Base-by-base conservation (phyloP, 2,329 filamentous ascomycete genomes). In the Aurifilum marmelostoma region DNA sequence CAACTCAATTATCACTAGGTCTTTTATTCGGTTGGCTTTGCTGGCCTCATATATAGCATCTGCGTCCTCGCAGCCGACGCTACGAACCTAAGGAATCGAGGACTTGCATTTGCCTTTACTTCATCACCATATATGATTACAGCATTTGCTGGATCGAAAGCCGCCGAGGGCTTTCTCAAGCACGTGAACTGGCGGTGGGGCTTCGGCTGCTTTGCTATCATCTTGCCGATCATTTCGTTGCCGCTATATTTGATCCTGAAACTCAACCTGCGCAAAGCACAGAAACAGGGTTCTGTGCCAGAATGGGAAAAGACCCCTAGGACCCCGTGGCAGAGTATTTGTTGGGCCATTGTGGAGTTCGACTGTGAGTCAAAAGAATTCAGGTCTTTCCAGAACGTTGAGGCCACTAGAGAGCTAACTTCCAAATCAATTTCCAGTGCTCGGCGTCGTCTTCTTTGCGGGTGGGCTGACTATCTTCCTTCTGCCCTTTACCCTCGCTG, bases 41-140 rank as follows among this genome's bases (percentile, higher is more conserved):
- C 84, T 54, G 88, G 87, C 39, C 80, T 89, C 68, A 82, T 85
- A 37, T 90, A 88, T 73, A 82, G 86, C 37, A 81, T 90, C 68
- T 85, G 87, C 67, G 85, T 91, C 47, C 87, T 92, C 74, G 86
- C 88, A 58, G 86, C 89, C 65, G 89, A 92, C 73, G 88, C 85
- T 2, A 89, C 88, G 18, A 83, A 84, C 43, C 78, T 91, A 24
- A 84, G 86, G 75, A 89, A 90, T 74, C 85, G 89, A 75, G 87
- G 85, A 12, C 81, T 91, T 67, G 84, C 88, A 11, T 86, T 87
- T 47, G 86, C 87, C 4, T 84, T 90, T 70, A 88, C 88, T 32
- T 83, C 85, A 47, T 85, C 88, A 0, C 89, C 89, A 1, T 89
- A 88, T 75, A 83, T 91, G 60, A 83, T 88, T 67, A 89, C 88